Base-by-base conservation (phyloP, 257 asterid species). In the Verbena officinalis region DNA sequence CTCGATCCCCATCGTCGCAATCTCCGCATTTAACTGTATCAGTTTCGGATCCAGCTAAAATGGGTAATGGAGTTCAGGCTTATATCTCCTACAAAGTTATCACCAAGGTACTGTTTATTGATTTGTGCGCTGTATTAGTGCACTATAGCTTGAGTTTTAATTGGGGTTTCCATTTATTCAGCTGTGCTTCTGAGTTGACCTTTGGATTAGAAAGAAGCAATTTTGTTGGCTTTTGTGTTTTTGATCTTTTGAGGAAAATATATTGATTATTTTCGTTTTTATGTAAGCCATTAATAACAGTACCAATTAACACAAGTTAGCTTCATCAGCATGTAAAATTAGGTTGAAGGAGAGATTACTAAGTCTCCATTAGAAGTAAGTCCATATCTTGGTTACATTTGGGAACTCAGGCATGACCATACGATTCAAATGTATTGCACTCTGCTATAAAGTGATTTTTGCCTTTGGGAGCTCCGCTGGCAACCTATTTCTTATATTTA, bases 61-160 rank as follows among this genome's bases (percentile, higher is more conserved):
- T 94, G 99, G 99, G 96, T 23, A 90, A 81, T 63, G 96, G 99
- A 55, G 99, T 94, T 70, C 99, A 94, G 86, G 84, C 99, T 53
- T 94, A 94, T 64, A 84, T 94, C 49, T 94, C 99, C n/a, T 94
- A 94, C 80, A 94, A 90, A 88, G 99, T 94, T 65, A 85, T 88
- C 68, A 90, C 97, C 55, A 84, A 86, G 97, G 98, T 94, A 75
- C 27, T 64, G 10, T 59, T 44, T 22, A 31, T 56, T 56, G 44
- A 9, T 33, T 16, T 57, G 59, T 59, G 68, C 69, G 51, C 46
- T 64, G 51, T 56, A 42, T 59, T 40, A 46, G 57, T 48, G 58
- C 36, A 59, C 36, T 68, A 19, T 6, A 40, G 14, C 44, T 53
- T 54, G 71, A 62, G 21, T 55, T n/a, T 30, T 48, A 59, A 30